These are phyloP conservation scores for Salicornia ramosissima DNA, from an alignment of 148 eudicot species.

Conservation along the genomic window DNA sequence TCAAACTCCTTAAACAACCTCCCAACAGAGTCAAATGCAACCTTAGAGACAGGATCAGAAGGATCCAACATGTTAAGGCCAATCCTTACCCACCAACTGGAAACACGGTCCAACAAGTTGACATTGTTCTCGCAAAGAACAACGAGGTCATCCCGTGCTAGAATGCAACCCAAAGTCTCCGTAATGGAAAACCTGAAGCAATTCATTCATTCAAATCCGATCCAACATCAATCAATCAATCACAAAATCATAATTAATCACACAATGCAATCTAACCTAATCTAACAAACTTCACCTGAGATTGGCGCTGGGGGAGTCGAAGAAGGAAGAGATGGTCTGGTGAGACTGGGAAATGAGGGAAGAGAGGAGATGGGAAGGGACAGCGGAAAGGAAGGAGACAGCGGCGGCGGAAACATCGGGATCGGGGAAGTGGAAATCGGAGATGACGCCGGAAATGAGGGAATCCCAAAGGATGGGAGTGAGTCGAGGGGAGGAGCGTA, in stretches of 20 bases:
- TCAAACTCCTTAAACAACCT: slow-evolving; percentile 89
- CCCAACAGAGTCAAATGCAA: slow-evolving; percentile 82
- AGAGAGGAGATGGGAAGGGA: slow-evolving; percentile 66
- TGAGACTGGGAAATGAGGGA: slow-evolving; percentile 50
- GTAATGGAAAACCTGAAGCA: slow-evolving; percentile 47
- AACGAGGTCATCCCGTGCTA: slow-evolving; percentile 83
- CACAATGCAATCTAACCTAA: no score
- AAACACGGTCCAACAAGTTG: slow-evolving; percentile 66
- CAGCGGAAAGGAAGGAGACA: slow-evolving; percentile 76
- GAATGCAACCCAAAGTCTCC: slow-evolving; percentile 80
- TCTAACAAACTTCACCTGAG: no score
- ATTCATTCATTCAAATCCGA: no score
- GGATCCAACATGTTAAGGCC: slow-evolving; percentile 74
- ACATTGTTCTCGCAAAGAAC: slow-evolving; percentile 75
- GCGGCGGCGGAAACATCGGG: slow-evolving; percentile 94
- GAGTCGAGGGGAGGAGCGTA: slow-evolving; percentile 75
- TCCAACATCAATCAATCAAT: no score
- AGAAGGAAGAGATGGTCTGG: slow-evolving; percentile 55
- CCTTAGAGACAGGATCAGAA: slow-evolving; percentile 65
- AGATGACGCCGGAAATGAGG: slow-evolving; percentile 53
- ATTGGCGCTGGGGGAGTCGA: slow-evolving; percentile 55
- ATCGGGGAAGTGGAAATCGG: slow-evolving; percentile 86
- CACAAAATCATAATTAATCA: no score
- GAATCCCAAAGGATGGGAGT: slow-evolving; percentile 84
- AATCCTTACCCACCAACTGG: slow-evolving; percentile 76